Evolutionary conservation across 2,329 filamentous ascomycete species (phyloP).

Genomic region (Penicillium glabrum): DNA sequence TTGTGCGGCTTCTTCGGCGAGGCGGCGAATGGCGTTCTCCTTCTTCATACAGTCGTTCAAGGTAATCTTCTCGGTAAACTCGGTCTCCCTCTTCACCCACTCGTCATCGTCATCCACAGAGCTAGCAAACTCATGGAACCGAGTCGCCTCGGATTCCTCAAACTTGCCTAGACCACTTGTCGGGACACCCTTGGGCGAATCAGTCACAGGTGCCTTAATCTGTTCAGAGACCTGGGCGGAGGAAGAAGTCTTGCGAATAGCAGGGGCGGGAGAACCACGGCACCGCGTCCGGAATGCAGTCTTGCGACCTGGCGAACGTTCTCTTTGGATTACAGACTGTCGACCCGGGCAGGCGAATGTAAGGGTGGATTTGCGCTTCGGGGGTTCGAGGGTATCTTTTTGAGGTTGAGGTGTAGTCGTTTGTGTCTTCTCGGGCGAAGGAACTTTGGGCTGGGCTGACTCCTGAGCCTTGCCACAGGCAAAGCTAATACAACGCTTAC

Average conservation of each 20-base stretch:
- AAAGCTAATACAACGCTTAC: constrained; percentile 90
- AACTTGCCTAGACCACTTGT: constrained; percentile 40
- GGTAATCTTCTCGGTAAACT: constrained; percentile 70
- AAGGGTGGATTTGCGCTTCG: constrained; percentile 46
- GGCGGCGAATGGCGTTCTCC: constrained; percentile 80
- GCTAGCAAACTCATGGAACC: constrained; percentile 89
- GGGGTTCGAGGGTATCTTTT: constrained; percentile 24
- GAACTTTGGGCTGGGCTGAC: constrained; percentile 32
- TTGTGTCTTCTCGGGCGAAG: constrained; percentile 26
- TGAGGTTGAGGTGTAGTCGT: constrained; percentile 16
- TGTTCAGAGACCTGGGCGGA: constrained; percentile 9
- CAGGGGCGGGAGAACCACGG: constrained; percentile 43
- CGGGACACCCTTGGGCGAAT: constrained; percentile 28
- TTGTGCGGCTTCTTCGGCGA: constrained; percentile 88
- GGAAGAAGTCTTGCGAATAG: constrained; percentile 29
- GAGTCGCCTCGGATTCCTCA: constrained; percentile 43
- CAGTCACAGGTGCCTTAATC: constrained; percentile 11
- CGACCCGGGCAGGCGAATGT: constrained; percentile 50
- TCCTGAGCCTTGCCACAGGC: constrained; percentile 69
- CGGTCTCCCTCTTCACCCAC: constrained; percentile 75
- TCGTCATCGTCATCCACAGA: constrained; percentile 80
- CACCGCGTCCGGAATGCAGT: constrained; percentile 27
- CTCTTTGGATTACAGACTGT: constrained; percentile 26
- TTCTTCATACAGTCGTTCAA: constrained; percentile 87
- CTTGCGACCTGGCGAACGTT: constrained; percentile 28